Percentiles rank a stretch among this genome's conserved stretches.
Evolutionary conservation across 176 grass and related monocot species (phyloP).

Genomic region (Echinochloa phyllopogon): DNA sequence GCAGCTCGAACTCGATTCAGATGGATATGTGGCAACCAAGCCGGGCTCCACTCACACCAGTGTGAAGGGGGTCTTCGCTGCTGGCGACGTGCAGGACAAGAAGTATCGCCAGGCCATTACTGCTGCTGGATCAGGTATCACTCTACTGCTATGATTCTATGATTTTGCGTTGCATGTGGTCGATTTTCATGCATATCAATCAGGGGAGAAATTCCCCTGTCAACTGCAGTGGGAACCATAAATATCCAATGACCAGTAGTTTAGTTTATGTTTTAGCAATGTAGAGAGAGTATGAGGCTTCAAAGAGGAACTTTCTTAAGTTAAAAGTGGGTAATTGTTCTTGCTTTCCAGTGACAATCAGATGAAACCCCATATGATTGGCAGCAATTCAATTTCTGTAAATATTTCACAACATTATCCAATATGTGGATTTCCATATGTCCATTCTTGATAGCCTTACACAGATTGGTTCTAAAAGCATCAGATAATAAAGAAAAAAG

Average conservation of each 20-base stretch:
- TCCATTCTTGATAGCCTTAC: background rate
- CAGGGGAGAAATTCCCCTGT: background rate
- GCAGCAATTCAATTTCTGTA: background rate
- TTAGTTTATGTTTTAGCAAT: background rate
- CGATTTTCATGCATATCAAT: background rate
- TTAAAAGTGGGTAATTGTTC: background rate
- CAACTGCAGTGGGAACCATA: background rate
- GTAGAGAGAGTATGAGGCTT: background rate
- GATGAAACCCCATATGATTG: constrained; percentile 4
- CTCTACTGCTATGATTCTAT: background rate
- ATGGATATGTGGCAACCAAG: constrained; percentile 79
- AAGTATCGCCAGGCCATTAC: constrained; percentile 95
- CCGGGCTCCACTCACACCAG: constrained; percentile 79
- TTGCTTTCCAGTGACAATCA: background rate
- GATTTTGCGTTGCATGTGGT: background rate
- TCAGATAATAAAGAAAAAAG: background rate
- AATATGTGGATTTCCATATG: background rate
- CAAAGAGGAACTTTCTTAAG: background rate
- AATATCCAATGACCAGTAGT: background rate
- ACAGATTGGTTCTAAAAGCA: background rate
- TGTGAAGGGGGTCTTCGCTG: constrained; percentile 90
- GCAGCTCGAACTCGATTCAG: constrained; percentile 82
- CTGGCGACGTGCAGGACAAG: constrained; percentile 94
- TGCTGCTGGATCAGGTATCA: constrained; percentile 84
- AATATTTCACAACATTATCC: background rate